Base-by-base conservation (phyloP, 176 grass and related monocot genomes). In the Pharus latifolius region DNA sequence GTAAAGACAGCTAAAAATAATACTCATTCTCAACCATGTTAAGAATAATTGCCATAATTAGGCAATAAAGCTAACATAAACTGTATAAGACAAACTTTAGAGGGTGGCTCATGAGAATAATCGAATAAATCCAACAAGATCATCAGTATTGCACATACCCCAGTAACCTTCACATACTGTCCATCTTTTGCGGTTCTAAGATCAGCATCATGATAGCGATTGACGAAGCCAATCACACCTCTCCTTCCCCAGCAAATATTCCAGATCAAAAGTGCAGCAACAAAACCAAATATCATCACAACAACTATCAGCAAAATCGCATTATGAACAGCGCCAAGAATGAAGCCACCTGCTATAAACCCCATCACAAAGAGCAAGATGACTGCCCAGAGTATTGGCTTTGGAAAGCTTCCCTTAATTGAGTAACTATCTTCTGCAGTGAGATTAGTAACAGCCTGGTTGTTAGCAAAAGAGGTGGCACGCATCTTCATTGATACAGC, bases 81-180 rank as follows among this genome's bases (percentile, higher is more conserved):
- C 13, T 75, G 63, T 27, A 48, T 1, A 38, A 0, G 28, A n/a
- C n/a, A 61, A 79, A 45, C 8, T 60, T 1, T 67, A 43, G 35
- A 42, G 32, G 14, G 49, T 58, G 45, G 24, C 35, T 38, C 27
- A 25, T 2, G 14, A 73, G 12, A 73, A 52, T 47, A 66, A 78
- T 27, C 49, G 14, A 61, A 35, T 27, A 50, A 53, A 10, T 65
- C 20, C 6, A 57, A 77, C 26, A 65, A 67, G 23, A 10, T n/a
- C 12, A 69, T 46, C 22, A 30, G 42, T 35, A 72, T 28, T 69
- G 59, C 27, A 80, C 85, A 53, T 92, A 96, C 92, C 85, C 92
- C 92, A 26, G 92, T 84, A 60, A 92, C 83, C 78, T 96, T 96
- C 37, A 96, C 88, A 76, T 84, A 91, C 47, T 96, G 83, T 6